Evolutionary conservation across 257 asterid genomes (phyloP), one percentile per base, ranked within the genome.

Genomic region (Ilex aquifolium): DNA sequence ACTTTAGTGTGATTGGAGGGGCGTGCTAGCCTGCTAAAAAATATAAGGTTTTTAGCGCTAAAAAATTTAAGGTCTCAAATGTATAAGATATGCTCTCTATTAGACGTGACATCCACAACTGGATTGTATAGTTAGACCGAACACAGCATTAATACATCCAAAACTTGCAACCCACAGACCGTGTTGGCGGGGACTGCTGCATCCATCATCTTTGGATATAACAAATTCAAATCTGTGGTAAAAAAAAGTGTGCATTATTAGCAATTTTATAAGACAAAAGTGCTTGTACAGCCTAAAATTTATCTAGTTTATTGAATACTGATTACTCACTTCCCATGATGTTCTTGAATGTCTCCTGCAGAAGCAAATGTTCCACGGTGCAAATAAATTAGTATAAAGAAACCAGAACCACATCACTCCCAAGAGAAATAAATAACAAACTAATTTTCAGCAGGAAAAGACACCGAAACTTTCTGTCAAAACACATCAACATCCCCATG

Each of bases 141-240:
- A 36, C 42, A 36, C 8, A 51, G 65, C 42, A 13, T 69, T 65
- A 72, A 21, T 61, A 36, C 42, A n/a, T 78, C 73, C 14, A 65
- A 60, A 46, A 83, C 96, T 86, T 89, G 97, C 80, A 82, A 62
- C 8, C 99, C 99, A 55, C 99, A 93, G 56, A 85, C 84, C 94
- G 85, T 76, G 79, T 93, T 90, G 60, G 99, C 99, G 46, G 99
- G 96, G 64, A 90, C 96, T 7, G 97, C 97, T 42, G 76, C 60
- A 61, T 93, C 92, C 32, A 90, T 85, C 99, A 93, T 90, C 82
- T 87, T 93, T 65, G 97, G 97, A 73, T 87, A 90, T 10, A 97
- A 53, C 74, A 93, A 72, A 62, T 84, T 90, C 66, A 93, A 74
- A 79, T 84, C 97, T 93, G 84, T 44, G 56, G 52, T 17, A 59